phyloP scores from a whole-genome alignment of 768 basidiomycete species.

The Clavaria fumosa region DNA sequence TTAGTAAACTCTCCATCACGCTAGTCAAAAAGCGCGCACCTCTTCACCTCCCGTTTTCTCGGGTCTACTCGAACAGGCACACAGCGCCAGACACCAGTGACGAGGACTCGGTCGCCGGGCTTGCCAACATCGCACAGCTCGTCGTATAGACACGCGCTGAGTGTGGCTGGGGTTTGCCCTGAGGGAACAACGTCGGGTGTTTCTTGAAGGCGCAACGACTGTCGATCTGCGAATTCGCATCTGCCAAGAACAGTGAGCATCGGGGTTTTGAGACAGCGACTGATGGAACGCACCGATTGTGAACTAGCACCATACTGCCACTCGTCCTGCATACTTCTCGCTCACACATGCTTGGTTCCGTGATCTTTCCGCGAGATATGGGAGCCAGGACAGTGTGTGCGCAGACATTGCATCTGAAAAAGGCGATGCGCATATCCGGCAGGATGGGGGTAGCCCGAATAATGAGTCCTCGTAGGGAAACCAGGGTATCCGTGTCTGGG shows the following conservation, averaged over 20 bases:
- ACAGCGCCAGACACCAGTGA: conserved; percentile 90
- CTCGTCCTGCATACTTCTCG: conserved; percentile 81
- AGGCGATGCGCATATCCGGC: conserved; percentile 97
- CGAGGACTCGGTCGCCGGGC: conserved; percentile 83
- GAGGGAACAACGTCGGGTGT: conserved; percentile 97
- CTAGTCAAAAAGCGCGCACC: background rate
- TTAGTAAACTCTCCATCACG: too few species aligned
- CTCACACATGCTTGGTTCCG: conserved; percentile 83
- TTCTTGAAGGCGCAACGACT: conserved; percentile 91
- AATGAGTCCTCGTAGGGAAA: conserved; percentile 90
- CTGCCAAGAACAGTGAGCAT: conserved; percentile 15
- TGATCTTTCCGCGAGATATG: conserved; percentile 95
- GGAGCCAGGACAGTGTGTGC: conserved; percentile 95
- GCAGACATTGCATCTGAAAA: conserved; percentile 94
- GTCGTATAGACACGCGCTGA: conserved; percentile 94
- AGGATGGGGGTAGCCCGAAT: conserved; percentile 96
- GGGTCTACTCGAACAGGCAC: conserved; percentile 94
- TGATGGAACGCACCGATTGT: conserved; percentile 39
- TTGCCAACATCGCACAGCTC: conserved; percentile 95
- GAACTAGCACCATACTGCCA: conserved; percentile 88
- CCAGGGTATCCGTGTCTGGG: conserved; percentile 93
- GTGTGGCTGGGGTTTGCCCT: conserved; percentile 96
- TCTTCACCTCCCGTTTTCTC: conserved; percentile 79
- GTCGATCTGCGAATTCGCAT: conserved; percentile 90
- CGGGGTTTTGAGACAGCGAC: background rate